phyloP scores from a whole-genome alignment of 192 early-diverging fungal species.

The Entomortierella lignicola region DNA sequence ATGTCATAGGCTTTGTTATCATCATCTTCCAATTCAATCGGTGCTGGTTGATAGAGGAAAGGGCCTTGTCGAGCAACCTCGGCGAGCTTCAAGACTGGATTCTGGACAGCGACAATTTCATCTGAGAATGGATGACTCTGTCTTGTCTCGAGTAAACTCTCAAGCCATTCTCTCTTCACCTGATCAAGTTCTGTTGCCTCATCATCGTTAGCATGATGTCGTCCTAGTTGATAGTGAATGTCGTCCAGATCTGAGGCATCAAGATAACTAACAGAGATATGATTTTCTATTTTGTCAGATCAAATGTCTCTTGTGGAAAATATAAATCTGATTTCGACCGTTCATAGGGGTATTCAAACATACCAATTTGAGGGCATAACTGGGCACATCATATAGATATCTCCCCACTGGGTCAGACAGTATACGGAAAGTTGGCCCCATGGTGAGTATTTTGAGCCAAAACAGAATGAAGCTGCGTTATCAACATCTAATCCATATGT shows the following conservation, averaged over 20 bases:
- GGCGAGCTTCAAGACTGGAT: conserved; percentile 9
- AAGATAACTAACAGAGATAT: conserved; percentile 13
- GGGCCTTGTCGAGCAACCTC: conserved; percentile 61
- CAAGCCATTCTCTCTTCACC: conserved; percentile 56
- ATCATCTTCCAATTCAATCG: conserved; percentile 44
- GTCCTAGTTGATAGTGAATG: conserved; percentile 32
- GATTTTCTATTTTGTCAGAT: background rate
- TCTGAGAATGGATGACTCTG: conserved; percentile 25
- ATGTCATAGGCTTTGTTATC: conserved; percentile 59
- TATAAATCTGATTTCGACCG: background rate
- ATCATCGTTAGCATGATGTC: background rate
- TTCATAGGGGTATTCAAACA: background rate
- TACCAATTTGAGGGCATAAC: conserved; percentile 77
- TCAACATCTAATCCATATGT: conserved; percentile 56
- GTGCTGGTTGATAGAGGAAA: conserved; percentile 57
- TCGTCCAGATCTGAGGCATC: conserved; percentile 20
- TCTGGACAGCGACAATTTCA: conserved; percentile 21
- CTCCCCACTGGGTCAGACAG: conserved; percentile 73
- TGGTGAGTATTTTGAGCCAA: conserved; percentile 57
- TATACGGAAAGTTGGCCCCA: conserved; percentile 83
- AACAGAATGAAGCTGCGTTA: conserved; percentile 61
- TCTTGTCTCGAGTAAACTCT: conserved; percentile 49
- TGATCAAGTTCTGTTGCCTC: background rate
- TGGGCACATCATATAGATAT: conserved; percentile 83
- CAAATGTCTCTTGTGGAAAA: background rate